Conservation (phyloP, 2,329 filamentous ascomycete species). For the Pleoardoris graminearum region DNA sequence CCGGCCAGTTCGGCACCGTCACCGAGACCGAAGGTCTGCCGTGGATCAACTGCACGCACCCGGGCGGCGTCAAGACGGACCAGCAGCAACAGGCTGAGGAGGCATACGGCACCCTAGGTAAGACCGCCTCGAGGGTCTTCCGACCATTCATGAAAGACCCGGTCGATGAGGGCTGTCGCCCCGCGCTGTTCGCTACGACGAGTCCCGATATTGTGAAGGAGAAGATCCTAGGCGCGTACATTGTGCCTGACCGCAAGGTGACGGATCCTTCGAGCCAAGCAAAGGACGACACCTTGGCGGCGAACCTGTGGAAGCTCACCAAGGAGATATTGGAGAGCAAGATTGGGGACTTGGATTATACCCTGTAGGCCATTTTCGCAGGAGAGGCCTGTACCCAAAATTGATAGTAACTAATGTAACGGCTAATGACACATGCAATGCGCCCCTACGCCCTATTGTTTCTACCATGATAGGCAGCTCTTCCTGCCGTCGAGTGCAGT, state of each 20-base stretch:
- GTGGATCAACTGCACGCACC: slow-evolving; percentile 56
- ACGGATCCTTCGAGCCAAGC: slow-evolving; percentile 49
- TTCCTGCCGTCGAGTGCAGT: neutral
- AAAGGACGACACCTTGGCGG: slow-evolving; percentile 48
- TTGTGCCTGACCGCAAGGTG: slow-evolving; percentile 56
- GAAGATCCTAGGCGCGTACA: slow-evolving; percentile 52
- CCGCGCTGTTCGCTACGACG: slow-evolving; percentile 55
- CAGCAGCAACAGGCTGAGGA: slow-evolving; percentile 55
- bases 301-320: slow-evolving; percentile 52
- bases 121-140: slow-evolving; percentile 49
- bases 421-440: neutral
- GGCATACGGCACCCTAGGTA: slow-evolving; percentile 54
- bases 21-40: slow-evolving; percentile 45
- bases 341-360: slow-evolving; percentile 37
- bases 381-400: neutral
- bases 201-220: slow-evolving; percentile 50
- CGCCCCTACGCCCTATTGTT: neutral
- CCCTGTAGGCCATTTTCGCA: slow-evolving; percentile 24
- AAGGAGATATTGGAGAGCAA: slow-evolving; percentile 51
- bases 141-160: slow-evolving; percentile 57
- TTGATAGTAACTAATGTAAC: slow-evolving; percentile 1
- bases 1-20: slow-evolving; percentile 30
- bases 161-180: slow-evolving; percentile 52
- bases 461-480: neutral
- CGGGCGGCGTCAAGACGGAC: slow-evolving; percentile 54